A percentile compares a stretch with the other conserved stretches of the same genome.
phyloP scores from a whole-genome alignment of 495 filamentous ascomycete species.

The Apodospora peruviana region DNA sequence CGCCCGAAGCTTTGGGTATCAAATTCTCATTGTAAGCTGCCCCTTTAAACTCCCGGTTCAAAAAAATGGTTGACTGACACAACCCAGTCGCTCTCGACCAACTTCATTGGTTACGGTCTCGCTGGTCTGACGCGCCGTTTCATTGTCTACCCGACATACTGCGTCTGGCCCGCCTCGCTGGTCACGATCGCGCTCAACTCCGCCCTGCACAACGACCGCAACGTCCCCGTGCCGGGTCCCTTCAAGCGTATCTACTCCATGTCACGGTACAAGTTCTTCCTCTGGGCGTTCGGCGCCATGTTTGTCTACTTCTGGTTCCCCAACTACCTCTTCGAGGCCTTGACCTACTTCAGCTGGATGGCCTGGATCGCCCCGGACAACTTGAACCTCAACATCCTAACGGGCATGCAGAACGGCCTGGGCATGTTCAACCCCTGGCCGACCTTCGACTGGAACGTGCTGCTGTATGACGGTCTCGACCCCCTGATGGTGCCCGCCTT shows the following conservation, averaged over 20 bases:
- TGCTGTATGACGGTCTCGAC: constrained; percentile 21
- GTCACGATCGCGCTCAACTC: constrained; percentile 42
- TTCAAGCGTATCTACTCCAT: constrained; percentile 27
- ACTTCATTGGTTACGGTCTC: constrained; percentile 48
- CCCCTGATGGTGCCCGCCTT: constrained; percentile 25
- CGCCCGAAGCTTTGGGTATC: constrained; percentile 31
- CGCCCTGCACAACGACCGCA: constrained; percentile 32
- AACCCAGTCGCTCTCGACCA: constrained; percentile 28
- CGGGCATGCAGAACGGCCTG: constrained; percentile 26
- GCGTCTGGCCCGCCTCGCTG: constrained; percentile 37
- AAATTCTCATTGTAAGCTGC: constrained; percentile 34
- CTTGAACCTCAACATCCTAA: constrained; percentile 21
- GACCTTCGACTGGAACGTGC: constrained; percentile 40
- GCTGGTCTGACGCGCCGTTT: constrained; percentile 52
- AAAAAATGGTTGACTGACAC: neutral
- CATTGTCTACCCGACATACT: constrained; percentile 47
- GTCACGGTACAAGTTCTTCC: constrained; percentile 32
- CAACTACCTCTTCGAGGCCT: constrained; percentile 34
- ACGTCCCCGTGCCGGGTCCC: constrained; percentile 24
- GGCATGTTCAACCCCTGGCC: constrained; percentile 33
- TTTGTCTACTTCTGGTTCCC: constrained; percentile 43
- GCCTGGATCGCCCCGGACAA: constrained; percentile 38
- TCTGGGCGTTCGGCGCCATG: constrained; percentile 28
- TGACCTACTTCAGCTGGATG: constrained; percentile 38
- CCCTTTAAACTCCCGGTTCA: neutral